Base-by-base conservation (phyloP, 139 green algal genomes). In the Chlorella vulgaris region DNA sequence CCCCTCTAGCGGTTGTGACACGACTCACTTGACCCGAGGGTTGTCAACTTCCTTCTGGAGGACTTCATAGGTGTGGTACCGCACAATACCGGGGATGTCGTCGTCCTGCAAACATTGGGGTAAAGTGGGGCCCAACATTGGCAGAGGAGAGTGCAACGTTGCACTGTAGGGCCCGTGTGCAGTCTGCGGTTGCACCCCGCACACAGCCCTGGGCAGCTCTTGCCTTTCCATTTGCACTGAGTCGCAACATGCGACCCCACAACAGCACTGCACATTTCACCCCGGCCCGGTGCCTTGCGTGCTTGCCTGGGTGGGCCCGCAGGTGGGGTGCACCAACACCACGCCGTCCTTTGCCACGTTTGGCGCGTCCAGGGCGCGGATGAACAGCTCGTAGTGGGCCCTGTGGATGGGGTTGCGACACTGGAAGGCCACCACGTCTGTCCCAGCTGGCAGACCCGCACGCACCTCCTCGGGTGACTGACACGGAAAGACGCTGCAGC, bases 371-470 rank as follows among this genome's bases (percentile, higher is more conserved):
- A 98, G 86, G 0, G 94, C 93, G 33, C 94, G 87, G 50, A 89
- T 97, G 92, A 98, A 98, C 15, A 98, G 92, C 89, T 98, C 94
- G 87, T 98, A 98, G 88, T 98, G 94, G 5, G 94, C 94, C 38
- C 89, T 87, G 91, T 98, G 95, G 73, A 98, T 94, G 38, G 95
- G 95, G 89, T 98, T 98, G 65, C 95, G 90, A 88, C 95, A 97
- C 89, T 98, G 95, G 90, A 98, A 98, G 36, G 93, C 95, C 73
- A 98, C 86, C 36, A 98, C 94, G 79, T 98, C 93, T 29, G 77
- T 78, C 65, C 87, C 83, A 2, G 79, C n/a, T 0, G 94, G 94
- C 76, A 98, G 91, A n/a, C 68, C 84, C 6, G 84, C 75, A 15
- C 94, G 91, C 58, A 88, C 83, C 69, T 87, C 74, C n/a, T 70